These are phyloP conservation scores for Cyclocybe aegerita DNA, from an alignment of 768 basidiomycete genomes.

Conservation along the genomic window DNA sequence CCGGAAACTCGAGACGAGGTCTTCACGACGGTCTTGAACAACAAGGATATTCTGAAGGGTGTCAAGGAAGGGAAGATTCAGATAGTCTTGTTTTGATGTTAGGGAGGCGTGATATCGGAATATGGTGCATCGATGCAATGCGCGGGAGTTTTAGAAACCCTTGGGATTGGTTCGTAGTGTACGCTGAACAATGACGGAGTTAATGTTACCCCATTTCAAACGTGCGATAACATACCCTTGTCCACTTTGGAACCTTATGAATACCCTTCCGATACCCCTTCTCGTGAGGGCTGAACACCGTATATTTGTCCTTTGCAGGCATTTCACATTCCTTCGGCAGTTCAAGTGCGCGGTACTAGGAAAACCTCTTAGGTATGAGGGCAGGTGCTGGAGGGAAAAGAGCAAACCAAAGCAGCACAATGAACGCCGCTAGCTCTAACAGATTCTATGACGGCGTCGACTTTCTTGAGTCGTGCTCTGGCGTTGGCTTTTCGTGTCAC, in stretches of 20 bases:
- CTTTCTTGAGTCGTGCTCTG: constrained; percentile 84
- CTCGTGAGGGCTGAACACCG: constrained; percentile 70
- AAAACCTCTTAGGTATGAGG: constrained; percentile 1
- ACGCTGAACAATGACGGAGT: constrained; percentile 44
- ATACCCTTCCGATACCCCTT: constrained; percentile 90
- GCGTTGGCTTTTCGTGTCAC: constrained; percentile 90
- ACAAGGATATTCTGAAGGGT: constrained; percentile 56
- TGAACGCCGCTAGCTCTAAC: constrained; percentile 81
- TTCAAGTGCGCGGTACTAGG: constrained; percentile 68
- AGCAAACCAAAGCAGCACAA: constrained; percentile 72
- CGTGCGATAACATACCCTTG: constrained; percentile 58
- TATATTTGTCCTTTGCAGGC: constrained; percentile 93
- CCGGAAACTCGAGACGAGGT: constrained; percentile 83
- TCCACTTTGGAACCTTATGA: constrained; percentile 98
- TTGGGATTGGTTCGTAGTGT: constrained; percentile 87
- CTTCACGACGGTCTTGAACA: constrained; percentile 71
- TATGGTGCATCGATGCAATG: constrained; percentile 8
- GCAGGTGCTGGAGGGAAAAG: not conserved
- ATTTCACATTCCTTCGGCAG: constrained; percentile 95
- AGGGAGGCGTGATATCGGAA: constrained; percentile 18
- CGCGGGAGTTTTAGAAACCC: constrained; percentile 66
- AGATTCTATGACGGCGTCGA: constrained; percentile 91
- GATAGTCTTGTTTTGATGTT: constrained; percentile 71
- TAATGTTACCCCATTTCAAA: not conserved
- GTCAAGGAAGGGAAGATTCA: constrained; percentile 74